Conservation (phyloP, 371 early-diverging fungal genomes). For the Syncephalastrum sp. region DNA sequence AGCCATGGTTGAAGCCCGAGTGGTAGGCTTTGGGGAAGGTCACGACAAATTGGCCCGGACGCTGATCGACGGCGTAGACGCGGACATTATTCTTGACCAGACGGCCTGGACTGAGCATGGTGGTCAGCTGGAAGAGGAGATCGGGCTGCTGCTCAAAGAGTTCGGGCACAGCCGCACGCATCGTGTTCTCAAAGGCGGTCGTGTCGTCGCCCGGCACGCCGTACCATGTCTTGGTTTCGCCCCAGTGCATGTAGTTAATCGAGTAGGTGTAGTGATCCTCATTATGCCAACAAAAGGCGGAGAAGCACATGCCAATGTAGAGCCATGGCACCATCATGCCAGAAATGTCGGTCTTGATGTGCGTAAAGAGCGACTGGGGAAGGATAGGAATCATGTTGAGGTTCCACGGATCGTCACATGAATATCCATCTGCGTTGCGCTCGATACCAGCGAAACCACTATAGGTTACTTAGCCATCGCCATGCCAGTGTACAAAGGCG, state of each 20-base stretch:
- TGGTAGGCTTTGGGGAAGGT: conserved; percentile 97
- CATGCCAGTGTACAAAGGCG: background rate
- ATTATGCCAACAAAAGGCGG: conserved; percentile 97
- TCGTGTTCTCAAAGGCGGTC: conserved; percentile 78
- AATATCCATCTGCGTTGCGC: conserved; percentile 9
- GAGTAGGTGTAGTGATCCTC: conserved; percentile 97
- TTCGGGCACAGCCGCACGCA: conserved; percentile 82
- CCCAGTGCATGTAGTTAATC: conserved; percentile 95
- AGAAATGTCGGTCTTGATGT: conserved; percentile 85
- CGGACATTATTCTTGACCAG: conserved; percentile 73
- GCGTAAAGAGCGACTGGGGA: conserved; percentile 80
- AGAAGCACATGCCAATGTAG: conserved; percentile 95
- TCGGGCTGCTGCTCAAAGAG: conserved; percentile 91
- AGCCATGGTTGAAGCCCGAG: conserved; percentile 96
- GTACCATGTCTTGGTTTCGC: conserved; percentile 98
- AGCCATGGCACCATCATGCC: conserved; percentile 98
- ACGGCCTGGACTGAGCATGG: conserved; percentile 85
- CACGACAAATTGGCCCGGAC: conserved; percentile 92
- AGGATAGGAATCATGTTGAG: conserved; percentile 83
- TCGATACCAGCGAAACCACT: conserved; percentile 22
- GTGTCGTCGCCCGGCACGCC: conserved; percentile 89
- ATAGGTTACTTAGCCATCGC: background rate
- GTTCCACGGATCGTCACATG: conserved; percentile 68
- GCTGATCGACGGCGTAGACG: conserved; percentile 83
- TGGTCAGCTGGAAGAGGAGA: conserved; percentile 89